Base-by-base conservation (phyloP, 2,329 filamentous ascomycete genomes). In the Epichloe aotearoae region DNA sequence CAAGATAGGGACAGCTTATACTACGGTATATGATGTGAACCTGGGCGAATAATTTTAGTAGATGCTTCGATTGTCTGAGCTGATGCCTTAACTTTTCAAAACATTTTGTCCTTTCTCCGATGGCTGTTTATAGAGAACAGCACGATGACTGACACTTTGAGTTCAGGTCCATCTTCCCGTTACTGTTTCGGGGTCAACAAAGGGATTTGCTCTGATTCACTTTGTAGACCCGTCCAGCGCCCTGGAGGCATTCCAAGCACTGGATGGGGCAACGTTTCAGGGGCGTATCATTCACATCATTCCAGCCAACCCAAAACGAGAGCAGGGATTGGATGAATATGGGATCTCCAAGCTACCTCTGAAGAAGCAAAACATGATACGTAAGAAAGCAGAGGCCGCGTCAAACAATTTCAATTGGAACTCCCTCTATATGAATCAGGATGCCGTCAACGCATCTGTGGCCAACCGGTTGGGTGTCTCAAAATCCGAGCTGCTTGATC, bases 1-100 rank as follows among this genome's bases (percentile, higher is more conserved):
- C 86, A 53, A 86, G 93, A 97, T 97, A 97, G 93, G 93, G 93
- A 97, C 93, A 97, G 82, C 91, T 89, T 86, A 96, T 91, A 86
- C 86, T 75, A 61, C 67, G 72, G 88, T 86, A 88, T 75, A 75
- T 97, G 90, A 94, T 90, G 86, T 81, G 75, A 88, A 77, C 69
- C 81, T 83, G 84, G 84, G 83, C 89, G 83, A 88, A 79, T 10
- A 86, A 93, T 95, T 94, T 95, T 98, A 96, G 93, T 98, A 98
- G 91, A 97, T 95, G 87, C 88, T 86, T 90, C 83, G 88, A 84
- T 70, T 75, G 74, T 79, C 88, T 93, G 85, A 90, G 59, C 64
- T 56, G 57, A 55, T 62, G 59, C 58, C 57, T 56, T 62, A 57
- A 56, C 51, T 53, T 50, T 11, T 37, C 17, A 26, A 46, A 10